Percentiles rank a stretch among this genome's conserved stretches.
phyloP scores from a whole-genome alignment of 345 rosid genomes.

The Arabidopsis arenosa region DNA sequence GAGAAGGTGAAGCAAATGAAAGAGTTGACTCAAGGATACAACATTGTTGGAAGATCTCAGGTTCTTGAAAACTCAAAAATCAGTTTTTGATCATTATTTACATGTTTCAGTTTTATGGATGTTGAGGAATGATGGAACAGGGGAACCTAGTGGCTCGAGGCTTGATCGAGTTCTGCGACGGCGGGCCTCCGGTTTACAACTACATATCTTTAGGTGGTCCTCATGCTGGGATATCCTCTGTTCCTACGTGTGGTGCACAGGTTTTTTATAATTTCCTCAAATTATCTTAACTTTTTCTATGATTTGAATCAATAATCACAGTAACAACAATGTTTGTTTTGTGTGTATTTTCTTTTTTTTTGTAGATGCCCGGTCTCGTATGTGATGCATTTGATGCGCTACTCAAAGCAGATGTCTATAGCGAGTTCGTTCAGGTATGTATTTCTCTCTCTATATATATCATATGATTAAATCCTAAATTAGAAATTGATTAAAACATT shows the following conservation, averaged over 20 bases:
- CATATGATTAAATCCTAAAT: neutral
- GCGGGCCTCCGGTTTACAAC: constrained; percentile 79
- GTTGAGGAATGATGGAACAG: constrained; percentile 49
- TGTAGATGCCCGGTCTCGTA: constrained; percentile 57
- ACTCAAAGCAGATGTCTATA: constrained; percentile 68
- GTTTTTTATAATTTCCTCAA: neutral
- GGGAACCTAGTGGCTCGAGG: constrained; percentile 93
- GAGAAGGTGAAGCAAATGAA: constrained; percentile 82
- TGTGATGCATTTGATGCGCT: constrained; percentile 65
- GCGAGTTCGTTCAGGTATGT: constrained; percentile 75
- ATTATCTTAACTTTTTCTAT: neutral
- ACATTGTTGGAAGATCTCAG: constrained; percentile 95
- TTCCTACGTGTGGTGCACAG: constrained; percentile 90
- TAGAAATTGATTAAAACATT: neutral
- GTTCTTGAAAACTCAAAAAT: constrained; percentile 40
- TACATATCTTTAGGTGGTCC: constrained; percentile 91
- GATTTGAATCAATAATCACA: neutral
- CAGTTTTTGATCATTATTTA: neutral
- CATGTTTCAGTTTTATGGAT: neutral
- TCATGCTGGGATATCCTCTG: constrained; percentile 94
- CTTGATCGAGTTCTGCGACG: constrained; percentile 81
- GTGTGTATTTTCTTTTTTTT: constrained; percentile 14
- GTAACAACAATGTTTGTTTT: constrained; percentile 3
- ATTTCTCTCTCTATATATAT: neutral
- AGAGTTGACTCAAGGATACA: constrained; percentile 79